Conservation (phyloP, 225 moss, liverwort and hornwort genomes). For the Straminergon stramineum region DNA sequence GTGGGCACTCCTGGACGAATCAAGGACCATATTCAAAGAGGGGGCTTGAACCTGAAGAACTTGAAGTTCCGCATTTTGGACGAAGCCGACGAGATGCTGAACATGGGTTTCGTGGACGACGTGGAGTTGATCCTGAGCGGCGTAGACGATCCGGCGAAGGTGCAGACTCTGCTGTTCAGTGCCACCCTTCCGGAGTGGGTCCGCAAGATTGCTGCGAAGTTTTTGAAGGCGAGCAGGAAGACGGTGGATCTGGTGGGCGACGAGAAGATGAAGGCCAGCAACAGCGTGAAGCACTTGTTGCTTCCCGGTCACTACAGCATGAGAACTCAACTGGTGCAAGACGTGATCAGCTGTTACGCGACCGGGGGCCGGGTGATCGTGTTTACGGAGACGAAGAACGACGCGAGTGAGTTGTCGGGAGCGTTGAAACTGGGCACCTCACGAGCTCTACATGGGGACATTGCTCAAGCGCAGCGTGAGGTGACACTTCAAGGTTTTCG, state of each 20-base stretch:
- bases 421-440: constrained; percentile 41
- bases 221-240: constrained; percentile 59
- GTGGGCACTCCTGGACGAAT: constrained; percentile 96
- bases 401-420: constrained; percentile 19
- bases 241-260: constrained; percentile 91
- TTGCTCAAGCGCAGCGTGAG: constrained; percentile 66
- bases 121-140: constrained; percentile 82
- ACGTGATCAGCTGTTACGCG: constrained; percentile 88
- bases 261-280: constrained; percentile 95
- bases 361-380: constrained; percentile 84
- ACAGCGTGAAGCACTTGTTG: constrained; percentile 76
- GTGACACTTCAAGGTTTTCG: constrained; percentile 80
- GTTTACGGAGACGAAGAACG: constrained; percentile 77
- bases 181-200: constrained; percentile 96
- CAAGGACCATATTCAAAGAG: constrained; percentile 78
- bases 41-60: constrained; percentile 60
- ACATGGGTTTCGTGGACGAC: constrained; percentile 97
- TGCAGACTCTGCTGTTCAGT: constrained; percentile 90
- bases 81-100: constrained; percentile 96
- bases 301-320: constrained; percentile 63
- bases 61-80: constrained; percentile 86
- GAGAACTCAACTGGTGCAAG: constrained; percentile 73
- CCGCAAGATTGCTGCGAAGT: constrained; percentile 71
- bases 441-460: constrained; percentile 79
- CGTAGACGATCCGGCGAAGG: constrained; percentile 59